Conservation (phyloP, 257 asterid genomes). For the Prunella vulgaris region DNA sequence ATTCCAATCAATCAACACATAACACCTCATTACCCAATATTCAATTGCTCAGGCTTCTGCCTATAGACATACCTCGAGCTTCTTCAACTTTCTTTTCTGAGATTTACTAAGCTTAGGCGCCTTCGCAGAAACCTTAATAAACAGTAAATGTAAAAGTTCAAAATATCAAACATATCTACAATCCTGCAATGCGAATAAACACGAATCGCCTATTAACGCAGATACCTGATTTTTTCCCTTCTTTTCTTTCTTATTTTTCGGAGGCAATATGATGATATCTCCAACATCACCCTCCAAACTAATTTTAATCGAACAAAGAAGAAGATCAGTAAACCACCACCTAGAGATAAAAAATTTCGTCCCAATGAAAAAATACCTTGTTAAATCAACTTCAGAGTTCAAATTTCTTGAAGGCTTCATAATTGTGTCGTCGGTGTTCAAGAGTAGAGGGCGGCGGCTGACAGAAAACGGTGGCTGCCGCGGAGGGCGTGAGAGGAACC, state of each 20-base stretch:
- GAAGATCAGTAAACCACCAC: not conserved
- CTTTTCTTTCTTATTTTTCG: slow-evolving; percentile 43
- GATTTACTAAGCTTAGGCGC: slow-evolving; percentile 57
- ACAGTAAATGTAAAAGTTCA: not conserved
- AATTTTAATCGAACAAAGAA: not conserved
- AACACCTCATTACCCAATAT: not conserved
- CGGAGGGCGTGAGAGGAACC: not conserved
- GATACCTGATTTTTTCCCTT: slow-evolving; percentile 46
- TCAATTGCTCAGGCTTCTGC: not conserved
- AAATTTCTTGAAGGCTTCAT: slow-evolving; percentile 22
- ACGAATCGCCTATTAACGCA: not conserved
- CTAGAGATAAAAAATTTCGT: not conserved
- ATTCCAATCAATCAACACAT: slow-evolving; percentile 7
- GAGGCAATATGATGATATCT: slow-evolving; percentile 42
- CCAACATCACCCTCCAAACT: slow-evolving; percentile 37
- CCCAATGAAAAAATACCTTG: slow-evolving; percentile 18
- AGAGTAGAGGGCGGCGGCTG: not conserved
- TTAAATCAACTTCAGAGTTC: not conserved
- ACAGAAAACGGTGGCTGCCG: not conserved
- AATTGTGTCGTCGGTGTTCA: not conserved
- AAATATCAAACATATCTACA: not conserved
- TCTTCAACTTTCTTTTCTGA: slow-evolving; percentile 75
- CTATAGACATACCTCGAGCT: slow-evolving; percentile 55
- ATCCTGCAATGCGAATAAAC: not conserved
- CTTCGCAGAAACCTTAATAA: slow-evolving; percentile 31